Evolutionary conservation across 1,284 basidiomycete species (phyloP).

Genomic region (Ustilago hordei): DNA sequence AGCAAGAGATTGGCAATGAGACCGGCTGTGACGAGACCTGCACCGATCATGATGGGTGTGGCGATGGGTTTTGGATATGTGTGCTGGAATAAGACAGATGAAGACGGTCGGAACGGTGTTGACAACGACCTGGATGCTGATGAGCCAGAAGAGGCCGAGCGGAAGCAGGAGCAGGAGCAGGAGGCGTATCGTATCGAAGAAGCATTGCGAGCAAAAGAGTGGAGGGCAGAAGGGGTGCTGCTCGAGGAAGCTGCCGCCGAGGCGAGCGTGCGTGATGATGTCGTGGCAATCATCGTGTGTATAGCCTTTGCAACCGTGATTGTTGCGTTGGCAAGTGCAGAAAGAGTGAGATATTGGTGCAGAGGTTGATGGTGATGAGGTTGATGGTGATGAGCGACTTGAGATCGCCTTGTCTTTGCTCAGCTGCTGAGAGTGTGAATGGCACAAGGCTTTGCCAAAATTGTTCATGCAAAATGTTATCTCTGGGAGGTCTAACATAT

Average conservation of each 20-base stretch:
- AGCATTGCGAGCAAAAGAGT: background rate
- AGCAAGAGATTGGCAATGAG: conserved; percentile 59
- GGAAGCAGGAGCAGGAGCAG: conserved; percentile 4
- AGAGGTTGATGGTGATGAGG: conserved; percentile 6
- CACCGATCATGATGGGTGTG: conserved; percentile 60
- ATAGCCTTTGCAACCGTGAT: background rate
- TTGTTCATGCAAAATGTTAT: no score
- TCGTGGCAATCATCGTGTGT: conserved; percentile 13
- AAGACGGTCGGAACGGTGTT: conserved; percentile 48
- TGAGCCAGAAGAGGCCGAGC: background rate
- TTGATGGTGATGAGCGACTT: conserved; percentile 3
- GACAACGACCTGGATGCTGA: conserved; percentile 37
- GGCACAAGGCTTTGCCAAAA: background rate
- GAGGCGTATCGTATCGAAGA: conserved; percentile 16
- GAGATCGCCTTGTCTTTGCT: conserved; percentile 13
- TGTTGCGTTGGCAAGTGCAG: background rate
- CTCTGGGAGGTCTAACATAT: no score
- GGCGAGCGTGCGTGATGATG: conserved; percentile 20
- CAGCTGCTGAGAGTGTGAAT: conserved; percentile 3
- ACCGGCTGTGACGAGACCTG: conserved; percentile 61
- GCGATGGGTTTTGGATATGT: conserved; percentile 49
- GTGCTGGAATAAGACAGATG: conserved; percentile 41
- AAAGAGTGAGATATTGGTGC: background rate
- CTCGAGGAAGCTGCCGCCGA: conserved; percentile 8
- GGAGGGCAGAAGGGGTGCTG: conserved; percentile 3